Conservation (phyloP, 306 rosid genomes). For the Cicer judaicum region DNA sequence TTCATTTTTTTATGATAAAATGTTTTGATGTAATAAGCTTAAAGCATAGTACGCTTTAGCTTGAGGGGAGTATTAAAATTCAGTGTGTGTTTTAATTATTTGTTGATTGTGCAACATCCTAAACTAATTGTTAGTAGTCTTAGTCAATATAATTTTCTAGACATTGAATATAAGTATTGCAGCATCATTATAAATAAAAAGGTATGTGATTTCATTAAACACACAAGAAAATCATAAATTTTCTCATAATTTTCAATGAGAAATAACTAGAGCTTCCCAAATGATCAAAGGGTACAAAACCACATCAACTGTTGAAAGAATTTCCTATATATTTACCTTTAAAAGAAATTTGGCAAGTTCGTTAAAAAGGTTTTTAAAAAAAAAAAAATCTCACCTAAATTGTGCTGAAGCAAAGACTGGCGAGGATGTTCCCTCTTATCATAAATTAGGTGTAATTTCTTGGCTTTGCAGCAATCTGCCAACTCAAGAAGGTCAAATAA, state of each 20-base stretch:
- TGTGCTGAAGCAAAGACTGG: conserved; percentile 94
- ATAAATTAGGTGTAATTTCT: conserved; percentile 80
- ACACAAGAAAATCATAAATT: no score
- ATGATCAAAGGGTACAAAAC: conserved; percentile 10
- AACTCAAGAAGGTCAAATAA: conserved; percentile 93
- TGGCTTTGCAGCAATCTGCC: conserved; percentile 96
- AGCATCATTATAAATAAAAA: no score
- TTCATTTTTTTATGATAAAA: no score
- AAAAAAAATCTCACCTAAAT: conserved; percentile 65
- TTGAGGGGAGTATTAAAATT: no score
- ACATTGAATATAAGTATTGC: no score
- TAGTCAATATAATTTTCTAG: no score
- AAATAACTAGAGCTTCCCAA: conserved; percentile 40
- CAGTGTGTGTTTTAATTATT: no score
- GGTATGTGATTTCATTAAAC: no score
- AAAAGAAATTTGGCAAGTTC: conserved; percentile 17
- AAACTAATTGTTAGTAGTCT: no score
- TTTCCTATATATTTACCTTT: conserved; percentile 24
- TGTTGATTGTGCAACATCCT: no score
- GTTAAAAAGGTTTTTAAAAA: neutral
- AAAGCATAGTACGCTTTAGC: no score
- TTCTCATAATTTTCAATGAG: neutral
- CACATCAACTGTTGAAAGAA: conserved; percentile 13
- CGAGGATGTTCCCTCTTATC: conserved; percentile 96
- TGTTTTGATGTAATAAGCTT: no score